Base-by-base conservation (phyloP, 768 basidiomycete species). In the Phaeotremella skinneri region DNA sequence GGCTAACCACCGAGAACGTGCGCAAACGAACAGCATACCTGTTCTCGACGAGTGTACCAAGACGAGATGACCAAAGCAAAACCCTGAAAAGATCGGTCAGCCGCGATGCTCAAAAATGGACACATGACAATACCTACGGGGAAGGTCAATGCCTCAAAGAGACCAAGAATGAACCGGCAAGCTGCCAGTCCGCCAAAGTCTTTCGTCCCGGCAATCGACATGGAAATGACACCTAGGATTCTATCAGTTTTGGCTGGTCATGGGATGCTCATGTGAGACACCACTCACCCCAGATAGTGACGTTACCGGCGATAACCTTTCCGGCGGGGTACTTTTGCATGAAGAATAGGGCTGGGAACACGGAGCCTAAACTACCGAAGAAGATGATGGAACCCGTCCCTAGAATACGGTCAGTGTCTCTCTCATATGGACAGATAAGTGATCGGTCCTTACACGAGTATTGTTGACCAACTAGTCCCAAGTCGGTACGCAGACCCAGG, bases 21-120 rank as follows among this genome's bases (percentile, higher is more conserved):
- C n/a, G n/a, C n/a, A n/a, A n/a, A n/a, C n/a, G n/a, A n/a, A n/a
- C n/a, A n/a, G n/a, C n/a, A n/a, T n/a, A n/a, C 49, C 45, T 70
- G 69, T 49, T 73, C 72, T 27, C 51, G n/a, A 13, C 62, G 61
- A 4, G 29, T 68, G 59, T 60, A 73, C 64, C 67, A 73, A 47
- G 49, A 45, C 3, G 64, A 59, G 3, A 68, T 52, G 17, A 63
- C 43, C 1, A 63, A 16, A 11, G 56, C 62, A 21, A 55, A 54
- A 29, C 62, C 59, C 54, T 56, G 37, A 20, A 49, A n/a, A 39
- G 9, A n/a, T 9, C 14, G 21, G 2, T 26, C 29, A 42, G 37
- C 41, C 32, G 25, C 48, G 9, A 39, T n/a, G n/a, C 37, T 39
- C 37, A n/a, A 39, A 39, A 39, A 39, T 9, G 9, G 11, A 39